These are phyloP conservation scores for Sarocladium kiliense DNA, from an alignment of 2,329 filamentous ascomycete genomes.

Conservation along the genomic window DNA sequence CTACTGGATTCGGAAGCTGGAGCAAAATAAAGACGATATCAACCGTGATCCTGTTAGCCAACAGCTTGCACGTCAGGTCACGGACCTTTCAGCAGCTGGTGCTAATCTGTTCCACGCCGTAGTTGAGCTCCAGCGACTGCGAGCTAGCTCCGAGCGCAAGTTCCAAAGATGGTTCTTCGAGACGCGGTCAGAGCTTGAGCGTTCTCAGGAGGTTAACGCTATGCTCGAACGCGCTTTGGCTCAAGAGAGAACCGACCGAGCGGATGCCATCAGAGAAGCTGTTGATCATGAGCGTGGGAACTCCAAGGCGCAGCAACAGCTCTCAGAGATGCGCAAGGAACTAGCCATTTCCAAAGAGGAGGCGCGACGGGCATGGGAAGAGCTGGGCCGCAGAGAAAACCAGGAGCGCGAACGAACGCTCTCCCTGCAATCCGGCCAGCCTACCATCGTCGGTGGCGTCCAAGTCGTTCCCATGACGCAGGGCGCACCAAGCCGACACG, in stretches of 20 bases:
- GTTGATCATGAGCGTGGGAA: conserved; percentile 65
- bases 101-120: conserved; percentile 97
- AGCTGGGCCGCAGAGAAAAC: conserved; percentile 86
- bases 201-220: conserved; percentile 73
- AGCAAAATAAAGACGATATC: conserved; percentile 84
- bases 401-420: conserved; percentile 83
- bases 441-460: conserved; percentile 85
- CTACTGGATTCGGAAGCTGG: conserved; percentile 91
- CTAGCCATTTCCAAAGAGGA: conserved; percentile 94
- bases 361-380: conserved; percentile 92
- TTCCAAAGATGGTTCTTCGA: conserved; percentile 99
- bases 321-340: conserved; percentile 90
- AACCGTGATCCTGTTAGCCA: conserved; percentile 76
- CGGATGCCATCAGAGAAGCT: conserved; percentile 61
- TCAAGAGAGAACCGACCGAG: conserved; percentile 65
- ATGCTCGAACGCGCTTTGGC: conserved; percentile 73
- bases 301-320: conserved; percentile 70
- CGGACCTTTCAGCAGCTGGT: conserved; percentile 92
- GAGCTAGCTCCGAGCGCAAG: conserved; percentile 92
- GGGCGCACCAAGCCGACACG: conserved; percentile 54
- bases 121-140: conserved; percentile 87
- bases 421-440: conserved; percentile 80
- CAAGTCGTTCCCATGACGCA: conserved; percentile 92
- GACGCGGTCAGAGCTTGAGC: conserved; percentile 81
- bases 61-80: conserved; percentile 89